Evolutionary conservation across 225 moss, liverwort and hornwort species (phyloP).

Genomic region (Neckera pumila): DNA sequence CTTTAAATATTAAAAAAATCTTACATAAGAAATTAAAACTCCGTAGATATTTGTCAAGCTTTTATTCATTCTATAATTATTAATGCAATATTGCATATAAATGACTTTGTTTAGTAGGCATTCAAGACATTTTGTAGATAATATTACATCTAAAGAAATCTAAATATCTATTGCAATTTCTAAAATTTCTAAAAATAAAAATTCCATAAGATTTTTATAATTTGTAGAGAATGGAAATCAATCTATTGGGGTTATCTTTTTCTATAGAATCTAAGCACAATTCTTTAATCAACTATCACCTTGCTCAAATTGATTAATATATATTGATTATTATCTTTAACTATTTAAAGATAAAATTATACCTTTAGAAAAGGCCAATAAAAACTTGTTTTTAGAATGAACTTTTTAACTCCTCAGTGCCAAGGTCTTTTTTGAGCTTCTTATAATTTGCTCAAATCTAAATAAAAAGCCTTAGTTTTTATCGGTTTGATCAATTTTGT

Average conservation of each 20-base stretch:
- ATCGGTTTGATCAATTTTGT: too few relatives aligned
- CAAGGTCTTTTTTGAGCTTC: background rate
- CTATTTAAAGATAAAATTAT: background rate
- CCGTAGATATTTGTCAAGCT: background rate
- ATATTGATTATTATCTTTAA: too few relatives aligned
- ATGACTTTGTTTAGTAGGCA: too few relatives aligned
- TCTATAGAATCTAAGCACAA: fast-evolving
- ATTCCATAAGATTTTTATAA: fast-evolving
- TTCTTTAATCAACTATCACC: background rate
- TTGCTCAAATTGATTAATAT: background rate
- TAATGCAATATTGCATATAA: fast-evolving
- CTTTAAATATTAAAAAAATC: background rate
- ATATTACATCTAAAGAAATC: background rate
- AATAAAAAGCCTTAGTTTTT: background rate
- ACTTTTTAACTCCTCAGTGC: fast-evolving
- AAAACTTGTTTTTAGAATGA: background rate
- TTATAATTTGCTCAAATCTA: background rate
- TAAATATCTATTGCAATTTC: background rate
- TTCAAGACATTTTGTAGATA: background rate
- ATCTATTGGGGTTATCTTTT: background rate
- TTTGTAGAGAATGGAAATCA: background rate
- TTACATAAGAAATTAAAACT: background rate
- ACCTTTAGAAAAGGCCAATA: too few relatives aligned
- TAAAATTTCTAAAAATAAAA: background rate
- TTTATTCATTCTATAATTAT: background rate